A percentile compares a stretch with the other conserved stretches of the same genome.
Evolutionary conservation across 176 grass and related monocot genomes (phyloP).

Genomic region (Hyparrhenia diplandra): DNA sequence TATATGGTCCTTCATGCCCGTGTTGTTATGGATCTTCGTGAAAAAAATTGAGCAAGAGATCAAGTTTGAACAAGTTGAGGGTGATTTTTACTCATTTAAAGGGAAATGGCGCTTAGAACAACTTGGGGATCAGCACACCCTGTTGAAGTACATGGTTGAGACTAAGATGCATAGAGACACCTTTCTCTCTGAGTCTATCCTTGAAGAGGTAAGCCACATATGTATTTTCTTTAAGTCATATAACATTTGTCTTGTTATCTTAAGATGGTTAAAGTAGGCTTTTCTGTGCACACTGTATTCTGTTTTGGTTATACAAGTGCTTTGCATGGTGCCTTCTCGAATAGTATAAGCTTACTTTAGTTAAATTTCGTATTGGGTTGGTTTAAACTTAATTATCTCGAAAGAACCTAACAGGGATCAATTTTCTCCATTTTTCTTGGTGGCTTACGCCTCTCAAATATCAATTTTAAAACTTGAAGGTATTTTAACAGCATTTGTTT

Average conservation of each 20-base stretch:
- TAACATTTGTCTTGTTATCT: neutral
- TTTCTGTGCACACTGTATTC: neutral
- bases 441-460: neutral
- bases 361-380: neutral
- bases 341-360: neutral
- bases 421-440: neutral
- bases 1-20: slow-evolving; percentile 98
- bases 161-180: slow-evolving; percentile 94
- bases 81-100: slow-evolving; percentile 85
- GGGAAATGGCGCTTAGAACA: slow-evolving; percentile 94
- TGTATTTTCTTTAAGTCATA: neutral
- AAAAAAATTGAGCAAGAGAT: slow-evolving; percentile 75
- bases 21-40: slow-evolving; percentile 85
- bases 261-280: neutral
- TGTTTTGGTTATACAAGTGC: neutral
- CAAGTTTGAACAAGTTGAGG: slow-evolving; percentile 94
- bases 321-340: neutral
- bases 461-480: neutral
- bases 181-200: slow-evolving; percentile 88
- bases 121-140: slow-evolving; percentile 78
- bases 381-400: neutral
- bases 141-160: slow-evolving; percentile 95
- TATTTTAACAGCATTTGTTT: neutral
- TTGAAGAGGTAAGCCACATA: slow-evolving; percentile 81
- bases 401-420: neutral